Conservation (phyloP, 2,329 filamentous ascomycete genomes). For the Monosporascus sp. region DNA sequence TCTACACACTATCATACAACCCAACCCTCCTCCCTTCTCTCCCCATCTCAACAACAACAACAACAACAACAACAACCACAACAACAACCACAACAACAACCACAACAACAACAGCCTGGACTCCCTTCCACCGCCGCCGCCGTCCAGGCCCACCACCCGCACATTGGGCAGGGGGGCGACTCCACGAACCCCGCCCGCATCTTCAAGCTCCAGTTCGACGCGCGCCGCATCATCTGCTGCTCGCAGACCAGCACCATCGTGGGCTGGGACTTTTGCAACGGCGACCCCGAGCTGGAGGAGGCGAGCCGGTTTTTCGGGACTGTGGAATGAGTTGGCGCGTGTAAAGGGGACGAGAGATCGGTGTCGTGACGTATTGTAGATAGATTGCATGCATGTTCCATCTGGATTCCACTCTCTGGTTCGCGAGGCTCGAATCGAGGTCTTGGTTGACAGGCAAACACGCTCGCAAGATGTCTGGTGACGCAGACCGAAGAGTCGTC, state of each 20-base stretch:
- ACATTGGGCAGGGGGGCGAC: conserved; percentile 37
- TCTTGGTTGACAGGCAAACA: too few relatives aligned
- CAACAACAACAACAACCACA: conserved; percentile 5
- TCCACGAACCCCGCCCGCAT: conserved; percentile 53
- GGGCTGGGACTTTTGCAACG: conserved; percentile 95
- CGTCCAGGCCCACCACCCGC: conserved; percentile 32
- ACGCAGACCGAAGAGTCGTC: too few relatives aligned
- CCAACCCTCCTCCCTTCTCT: too few relatives aligned
- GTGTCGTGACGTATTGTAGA: background rate
- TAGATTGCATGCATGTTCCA: too few relatives aligned
- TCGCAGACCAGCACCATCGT: conserved; percentile 89
- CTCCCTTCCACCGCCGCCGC: too few relatives aligned
- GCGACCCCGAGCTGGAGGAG: conserved; percentile 72
- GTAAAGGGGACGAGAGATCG: background rate
- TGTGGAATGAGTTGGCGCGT: conserved; percentile 36
- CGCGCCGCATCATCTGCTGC: conserved; percentile 87
- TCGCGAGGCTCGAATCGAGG: too few relatives aligned
- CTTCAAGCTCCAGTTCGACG: conserved; percentile 96
- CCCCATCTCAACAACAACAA: background rate
- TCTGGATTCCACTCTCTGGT: too few relatives aligned
- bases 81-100: conserved; percentile 1
- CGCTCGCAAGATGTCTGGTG: too few relatives aligned
- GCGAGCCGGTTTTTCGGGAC: conserved; percentile 72
- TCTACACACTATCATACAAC: too few relatives aligned
- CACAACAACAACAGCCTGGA: conserved; percentile 4